phyloP scores from a whole-genome alignment of 495 filamentous ascomycete species.

The Aspergillus sparsus region DNA sequence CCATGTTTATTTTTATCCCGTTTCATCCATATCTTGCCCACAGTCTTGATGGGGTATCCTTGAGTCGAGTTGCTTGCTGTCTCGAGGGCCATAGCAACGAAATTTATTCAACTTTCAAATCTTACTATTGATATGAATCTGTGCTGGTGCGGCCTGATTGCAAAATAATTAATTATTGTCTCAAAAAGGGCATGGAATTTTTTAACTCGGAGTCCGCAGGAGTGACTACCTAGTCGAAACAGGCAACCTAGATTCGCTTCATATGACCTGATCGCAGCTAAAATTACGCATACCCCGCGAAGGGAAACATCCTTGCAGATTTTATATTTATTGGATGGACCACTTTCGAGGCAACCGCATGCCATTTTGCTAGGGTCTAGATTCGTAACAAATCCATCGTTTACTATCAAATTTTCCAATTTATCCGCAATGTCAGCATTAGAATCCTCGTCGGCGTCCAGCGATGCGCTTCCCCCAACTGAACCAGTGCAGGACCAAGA shows the following conservation, averaged over 20 bases:
- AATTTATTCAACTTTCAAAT: background rate
- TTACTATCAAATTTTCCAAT: background rate
- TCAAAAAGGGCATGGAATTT: background rate
- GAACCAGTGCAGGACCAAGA: conserved; percentile 21
- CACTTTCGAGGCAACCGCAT: conserved; percentile 2
- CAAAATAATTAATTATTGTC: no score
- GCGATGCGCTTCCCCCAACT: conserved; percentile 14
- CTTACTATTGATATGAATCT: background rate
- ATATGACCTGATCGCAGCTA: conserved; percentile 17
- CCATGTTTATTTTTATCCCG: no score
- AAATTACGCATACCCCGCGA: conserved; percentile 9
- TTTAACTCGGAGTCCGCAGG: background rate
- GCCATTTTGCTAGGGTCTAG: conserved; percentile 7
- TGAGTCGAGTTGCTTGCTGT: background rate
- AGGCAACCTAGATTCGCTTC: conserved; percentile 9
- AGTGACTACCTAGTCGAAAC: background rate
- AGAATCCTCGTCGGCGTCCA: conserved; percentile 34
- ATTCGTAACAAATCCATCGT: background rate
- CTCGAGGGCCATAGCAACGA: background rate
- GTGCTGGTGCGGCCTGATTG: background rate
- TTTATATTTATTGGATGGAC: conserved; percentile 1
- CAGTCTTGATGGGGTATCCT: no score
- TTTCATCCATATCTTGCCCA: no score
- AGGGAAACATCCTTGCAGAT: background rate
- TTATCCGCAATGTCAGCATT: conserved; percentile 36